These are phyloP conservation scores for Candida manassasensis DNA, from an alignment of 805 yeast genomes.

Conservation along the genomic window DNA sequence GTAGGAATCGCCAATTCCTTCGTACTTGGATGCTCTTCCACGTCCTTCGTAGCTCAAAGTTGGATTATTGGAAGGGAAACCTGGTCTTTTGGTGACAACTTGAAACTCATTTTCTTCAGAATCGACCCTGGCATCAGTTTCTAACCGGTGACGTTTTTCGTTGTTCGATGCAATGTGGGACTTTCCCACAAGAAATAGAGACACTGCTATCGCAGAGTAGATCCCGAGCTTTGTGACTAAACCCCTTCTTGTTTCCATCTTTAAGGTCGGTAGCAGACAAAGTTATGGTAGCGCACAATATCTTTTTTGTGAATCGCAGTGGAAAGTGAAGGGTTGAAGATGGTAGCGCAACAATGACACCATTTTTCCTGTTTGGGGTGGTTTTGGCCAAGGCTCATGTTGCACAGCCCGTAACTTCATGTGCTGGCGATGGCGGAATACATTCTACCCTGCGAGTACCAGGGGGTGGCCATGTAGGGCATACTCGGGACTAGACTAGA, in stretches of 20 bases:
- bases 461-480: too few relatives aligned
- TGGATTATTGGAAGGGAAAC: constrained; percentile 43
- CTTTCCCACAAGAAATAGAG: constrained; percentile 31
- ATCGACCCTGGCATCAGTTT: constrained; percentile 33
- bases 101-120: constrained; percentile 27
- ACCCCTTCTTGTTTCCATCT: constrained; percentile 37
- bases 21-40: constrained; percentile 57
- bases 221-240: constrained; percentile 30
- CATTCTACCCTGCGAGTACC: too few relatives aligned
- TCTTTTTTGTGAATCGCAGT: too few relatives aligned
- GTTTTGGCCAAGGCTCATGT: too few relatives aligned
- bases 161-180: constrained; percentile 29
- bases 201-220: constrained; percentile 27
- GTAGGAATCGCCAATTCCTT: constrained; percentile 63
- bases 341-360: too few relatives aligned
- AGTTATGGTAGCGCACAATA: too few relatives aligned
- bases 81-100: constrained; percentile 43
- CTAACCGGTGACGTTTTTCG: constrained; percentile 29
- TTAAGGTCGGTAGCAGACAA: too few relatives aligned
- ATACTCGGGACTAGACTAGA: too few relatives aligned
- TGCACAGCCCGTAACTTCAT: too few relatives aligned
- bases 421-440: too few relatives aligned
- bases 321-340: too few relatives aligned
- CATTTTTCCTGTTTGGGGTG: too few relatives aligned
- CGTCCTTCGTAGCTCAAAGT: constrained; percentile 26